A percentile compares a stretch with the other conserved stretches of the same genome.
Evolutionary conservation across 2,329 filamentous ascomycete species (phyloP).

Genomic region (Cytospora chrysosperma): DNA sequence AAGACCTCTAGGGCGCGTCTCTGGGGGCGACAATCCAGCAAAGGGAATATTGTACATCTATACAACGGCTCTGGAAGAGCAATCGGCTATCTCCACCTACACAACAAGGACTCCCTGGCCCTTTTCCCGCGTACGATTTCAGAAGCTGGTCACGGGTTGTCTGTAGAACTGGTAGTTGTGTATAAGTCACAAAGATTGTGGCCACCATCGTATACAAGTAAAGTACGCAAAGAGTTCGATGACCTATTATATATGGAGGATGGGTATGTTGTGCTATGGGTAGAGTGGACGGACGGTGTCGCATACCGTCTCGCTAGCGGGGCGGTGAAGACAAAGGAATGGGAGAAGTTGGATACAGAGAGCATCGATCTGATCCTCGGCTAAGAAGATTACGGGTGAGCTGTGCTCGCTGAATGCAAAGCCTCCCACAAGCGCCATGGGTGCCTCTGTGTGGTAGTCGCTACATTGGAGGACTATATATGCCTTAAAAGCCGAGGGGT

Average conservation of each 20-base stretch:
- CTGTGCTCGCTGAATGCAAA: neutral
- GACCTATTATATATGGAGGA: neutral
- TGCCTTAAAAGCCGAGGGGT: too few species aligned
- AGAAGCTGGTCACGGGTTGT: neutral
- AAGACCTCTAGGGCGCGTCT: slow-evolving; percentile 3
- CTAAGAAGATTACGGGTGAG: neutral
- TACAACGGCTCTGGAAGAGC: neutral
- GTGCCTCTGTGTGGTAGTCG: too few species aligned
- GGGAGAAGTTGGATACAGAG: neutral
- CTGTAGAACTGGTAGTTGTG: neutral
- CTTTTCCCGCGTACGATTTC: neutral
- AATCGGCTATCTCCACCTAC: neutral
- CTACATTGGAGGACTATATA: too few species aligned
- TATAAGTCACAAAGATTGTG: neutral
- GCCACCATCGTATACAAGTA: too few species aligned
- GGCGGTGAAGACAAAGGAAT: neutral
- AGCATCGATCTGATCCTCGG: neutral
- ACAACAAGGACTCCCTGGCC: neutral
- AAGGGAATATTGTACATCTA: neutral
- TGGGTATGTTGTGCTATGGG: slow-evolving; percentile 6
- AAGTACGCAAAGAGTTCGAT: neutral
- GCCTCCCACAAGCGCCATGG: neutral
- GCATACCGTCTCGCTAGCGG: slow-evolving; percentile 10
- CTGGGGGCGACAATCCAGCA: neutral
- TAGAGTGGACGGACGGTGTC: slow-evolving; percentile 8